A percentile compares a stretch with the other conserved stretches of the same genome.
These are phyloP conservation scores for Suillus discolor DNA, from an alignment of 768 basidiomycete species.

Conservation along the genomic window DNA sequence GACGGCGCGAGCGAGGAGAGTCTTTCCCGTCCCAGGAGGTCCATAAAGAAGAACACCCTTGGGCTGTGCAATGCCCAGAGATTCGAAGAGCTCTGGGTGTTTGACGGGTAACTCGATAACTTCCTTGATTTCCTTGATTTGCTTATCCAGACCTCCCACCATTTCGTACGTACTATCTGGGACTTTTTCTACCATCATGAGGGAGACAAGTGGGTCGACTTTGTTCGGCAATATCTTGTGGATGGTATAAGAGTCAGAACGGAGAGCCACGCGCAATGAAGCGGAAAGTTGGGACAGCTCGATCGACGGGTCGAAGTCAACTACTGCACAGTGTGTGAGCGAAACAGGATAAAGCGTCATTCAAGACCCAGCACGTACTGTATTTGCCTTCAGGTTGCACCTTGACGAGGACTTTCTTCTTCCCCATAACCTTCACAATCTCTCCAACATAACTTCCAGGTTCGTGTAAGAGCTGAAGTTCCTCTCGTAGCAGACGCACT, in stretches of 20 bases:
- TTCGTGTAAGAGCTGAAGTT: slow-evolving; percentile 90
- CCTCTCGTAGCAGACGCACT: slow-evolving; percentile 92
- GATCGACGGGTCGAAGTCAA: slow-evolving; percentile 90
- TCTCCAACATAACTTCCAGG: slow-evolving; percentile 98
- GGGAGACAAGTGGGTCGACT: slow-evolving; percentile 95
- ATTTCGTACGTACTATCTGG: slow-evolving; percentile 99
- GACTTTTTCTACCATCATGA: slow-evolving; percentile 99
- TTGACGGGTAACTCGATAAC: slow-evolving; percentile 98
- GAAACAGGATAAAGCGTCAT: neutral
- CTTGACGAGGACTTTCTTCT: slow-evolving; percentile 98
- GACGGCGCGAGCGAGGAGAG: slow-evolving; percentile 90
- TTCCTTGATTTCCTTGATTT: slow-evolving; percentile 98
- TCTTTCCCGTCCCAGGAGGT: slow-evolving; percentile 97
- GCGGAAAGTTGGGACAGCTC: slow-evolving; percentile 79
- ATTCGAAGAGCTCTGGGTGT: slow-evolving; percentile 95
- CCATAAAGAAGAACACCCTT: slow-evolving; percentile 96
- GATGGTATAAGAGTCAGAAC: slow-evolving; percentile 94
- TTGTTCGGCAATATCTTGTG: slow-evolving; percentile 98
- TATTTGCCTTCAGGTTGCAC: slow-evolving; percentile 99
- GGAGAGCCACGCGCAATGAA: slow-evolving; percentile 89
- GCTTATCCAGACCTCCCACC: slow-evolving; percentile 98
- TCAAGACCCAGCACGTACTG: slow-evolving; percentile 58
- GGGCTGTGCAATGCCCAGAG: slow-evolving; percentile 95
- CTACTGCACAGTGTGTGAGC: slow-evolving; percentile 53
- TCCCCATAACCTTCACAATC: slow-evolving; percentile 98